These are phyloP conservation scores for Cenchrus fungigraminus DNA, from an alignment of 176 grass and related monocot species.

Conservation along the genomic window DNA sequence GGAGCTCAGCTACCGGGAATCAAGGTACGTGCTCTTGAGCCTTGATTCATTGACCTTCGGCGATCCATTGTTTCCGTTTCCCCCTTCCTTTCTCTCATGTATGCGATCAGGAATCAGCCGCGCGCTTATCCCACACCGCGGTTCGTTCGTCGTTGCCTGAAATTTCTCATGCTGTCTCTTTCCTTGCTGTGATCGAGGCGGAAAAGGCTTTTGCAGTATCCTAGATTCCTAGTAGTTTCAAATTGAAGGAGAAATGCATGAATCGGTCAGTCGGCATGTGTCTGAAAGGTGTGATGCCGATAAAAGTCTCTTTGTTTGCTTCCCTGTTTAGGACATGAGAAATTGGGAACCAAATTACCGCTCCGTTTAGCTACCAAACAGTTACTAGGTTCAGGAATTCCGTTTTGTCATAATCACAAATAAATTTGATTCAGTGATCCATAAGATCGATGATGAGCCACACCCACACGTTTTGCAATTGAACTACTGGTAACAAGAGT, in stretches of 20 bases:
- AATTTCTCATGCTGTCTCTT: not conserved
- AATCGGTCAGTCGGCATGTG: not conserved
- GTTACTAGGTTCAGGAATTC: not conserved
- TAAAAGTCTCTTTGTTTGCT: not conserved
- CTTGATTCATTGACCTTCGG: not conserved
- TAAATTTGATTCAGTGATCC: not conserved
- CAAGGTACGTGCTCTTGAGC: constrained; percentile 1
- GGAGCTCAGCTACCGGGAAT: not conserved
- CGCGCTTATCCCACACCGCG: not conserved
- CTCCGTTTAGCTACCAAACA: not conserved
- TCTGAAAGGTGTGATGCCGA: not conserved
- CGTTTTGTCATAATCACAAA: no score
- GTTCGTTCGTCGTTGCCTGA: not conserved
- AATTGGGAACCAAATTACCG: not conserved
- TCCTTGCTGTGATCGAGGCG: not conserved
- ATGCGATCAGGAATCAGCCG: not conserved
- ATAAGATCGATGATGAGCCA: not conserved
- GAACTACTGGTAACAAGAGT: not conserved
- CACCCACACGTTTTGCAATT: not conserved
- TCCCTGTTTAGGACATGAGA: not conserved
- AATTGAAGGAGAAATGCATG: not conserved
- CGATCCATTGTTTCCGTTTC: not conserved
- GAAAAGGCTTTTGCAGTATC: no score
- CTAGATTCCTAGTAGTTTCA: not conserved
- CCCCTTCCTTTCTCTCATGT: not conserved